Evolutionary conservation across 352 stramenopile genomes (phyloP), one percentile per base, ranked within the genome.

Genomic region (Phytophthora pinifolia): DNA sequence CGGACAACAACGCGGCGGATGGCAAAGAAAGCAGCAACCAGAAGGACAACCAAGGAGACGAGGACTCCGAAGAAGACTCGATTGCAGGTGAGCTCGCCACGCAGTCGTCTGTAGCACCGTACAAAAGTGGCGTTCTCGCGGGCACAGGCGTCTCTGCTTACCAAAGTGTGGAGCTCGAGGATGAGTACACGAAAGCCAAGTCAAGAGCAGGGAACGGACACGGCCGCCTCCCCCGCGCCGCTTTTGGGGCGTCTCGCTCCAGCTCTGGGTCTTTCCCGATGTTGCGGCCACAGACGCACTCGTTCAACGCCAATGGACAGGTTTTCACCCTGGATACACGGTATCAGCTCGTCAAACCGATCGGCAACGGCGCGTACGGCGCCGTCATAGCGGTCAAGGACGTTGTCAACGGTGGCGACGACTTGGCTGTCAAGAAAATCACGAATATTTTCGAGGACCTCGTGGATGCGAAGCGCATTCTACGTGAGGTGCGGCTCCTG

Each of bases 401-500:
- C 54, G 51, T 67, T n/a, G 43, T 84, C 1, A 62, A 69, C 7
- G 52, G 44, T 1, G 65, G 72, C 17, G 63, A 67, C 12, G 86
- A 92, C 59, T 71, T 98, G 25, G 92, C 92, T 6, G 96, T 98
- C 46, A 98, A 98, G 73, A 98, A 98, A 69, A 96, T 98, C 48
- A 80, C 86, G 0, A 86, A 87, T 36, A 89, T 92, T 18, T 98
- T 98, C 67, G 89, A 98, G 35, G 96, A 99, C 68, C 85, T 99
- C 38, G 96, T 99, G 46, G 97, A 99, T 72, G 97, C 97, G 13
- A 99, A 99, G 69, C 86, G 97, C 15, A 99, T 99, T 62, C 70
- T 99, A 25, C 78, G 96, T 12, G 96, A 98, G 64, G 94, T 98
- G 54, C 72, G 83, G 13, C 54, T 97, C 20, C 43, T 97, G 22